Base-by-base conservation (phyloP, 129 eudicot species). In the Ambrosia trifida region DNA sequence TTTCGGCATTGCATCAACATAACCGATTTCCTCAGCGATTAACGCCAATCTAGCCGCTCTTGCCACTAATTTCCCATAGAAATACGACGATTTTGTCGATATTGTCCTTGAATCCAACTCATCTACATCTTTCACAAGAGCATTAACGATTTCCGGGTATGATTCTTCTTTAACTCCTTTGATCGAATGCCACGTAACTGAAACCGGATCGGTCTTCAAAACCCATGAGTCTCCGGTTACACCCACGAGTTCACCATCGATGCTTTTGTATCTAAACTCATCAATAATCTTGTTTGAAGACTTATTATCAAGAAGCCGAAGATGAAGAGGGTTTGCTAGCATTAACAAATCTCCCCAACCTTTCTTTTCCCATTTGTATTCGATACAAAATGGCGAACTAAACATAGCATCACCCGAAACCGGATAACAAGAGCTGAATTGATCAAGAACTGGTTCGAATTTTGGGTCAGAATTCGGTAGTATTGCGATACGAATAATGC, bases 231-330 rank as follows among this genome's bases (percentile, higher is more conserved):
- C 88, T 30, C 95, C 98, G 57, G 77, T 82, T 59, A 93, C 86
- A 41, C 98, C 96, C 45, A 89, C 95, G 40, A 93, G 98, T 19
- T 93, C 98, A 19, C 98, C 98, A 82, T 93, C 98, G 47, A 93
- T 82, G 54, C 95, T 85, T 12, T 84, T 82, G 80, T 89, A 93
- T 80, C 76, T 89, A 16, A 84, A 82, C 47, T 83, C 87, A 45
- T 89, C 86, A 68, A 93, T 76, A 19, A 93, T 82, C 24, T 70
- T 69, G 24, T 57, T 28, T 3, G 84, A 80, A 51, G 83, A 19
- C 58, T 69, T 76, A 50, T 28, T 36, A 59, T 88, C 79, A 43
- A 93, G 85, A 58, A 93, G 86, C 58, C 41, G 67, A 59, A 87
- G 60, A 80, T 93, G 98, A 17, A 93, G 85, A 74, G 98, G 96